phyloP scores from a whole-genome alignment of 2,329 filamentous ascomycete genomes.

The Penicillium sp. region DNA sequence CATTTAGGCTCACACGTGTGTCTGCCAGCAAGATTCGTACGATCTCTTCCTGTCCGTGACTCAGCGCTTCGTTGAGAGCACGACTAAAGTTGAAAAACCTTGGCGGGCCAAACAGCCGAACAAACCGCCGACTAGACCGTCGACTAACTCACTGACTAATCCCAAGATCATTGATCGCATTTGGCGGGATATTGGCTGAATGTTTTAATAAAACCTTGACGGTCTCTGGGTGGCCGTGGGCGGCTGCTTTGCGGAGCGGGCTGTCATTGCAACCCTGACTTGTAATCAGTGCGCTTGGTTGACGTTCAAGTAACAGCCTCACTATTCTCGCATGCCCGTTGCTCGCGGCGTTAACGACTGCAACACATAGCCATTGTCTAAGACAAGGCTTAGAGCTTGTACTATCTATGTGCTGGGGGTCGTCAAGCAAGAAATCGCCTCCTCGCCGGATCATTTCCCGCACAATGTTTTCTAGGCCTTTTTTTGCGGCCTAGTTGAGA shows the following conservation, averaged over 20 bases:
- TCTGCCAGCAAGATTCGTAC: not conserved
- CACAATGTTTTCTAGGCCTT: not conserved
- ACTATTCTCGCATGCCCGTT: slow-evolving; percentile 2
- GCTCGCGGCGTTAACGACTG: not conserved
- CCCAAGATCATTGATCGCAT: not conserved
- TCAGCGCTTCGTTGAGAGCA: not conserved
- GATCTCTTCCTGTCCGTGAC: not conserved
- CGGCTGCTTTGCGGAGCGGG: not conserved
- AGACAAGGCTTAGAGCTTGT: not conserved
- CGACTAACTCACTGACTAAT: no score
- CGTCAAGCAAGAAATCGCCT: not conserved
- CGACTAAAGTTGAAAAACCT: not conserved
- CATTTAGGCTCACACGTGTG: not conserved
- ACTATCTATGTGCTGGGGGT: not conserved
- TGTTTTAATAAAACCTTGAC: not conserved
- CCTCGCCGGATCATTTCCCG: slow-evolving; percentile 7
- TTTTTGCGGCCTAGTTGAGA: not conserved
- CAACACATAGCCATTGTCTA: not conserved
- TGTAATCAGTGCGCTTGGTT: not conserved
- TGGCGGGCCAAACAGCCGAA: not conserved
- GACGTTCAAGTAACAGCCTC: not conserved
- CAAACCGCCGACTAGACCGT: no score
- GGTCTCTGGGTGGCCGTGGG: not conserved
- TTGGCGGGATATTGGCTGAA: not conserved
- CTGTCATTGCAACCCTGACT: not conserved